Evolutionary conservation across 495 filamentous ascomycete genomes (phyloP).

Genomic region (Staphylotrichum tortipilum): DNA sequence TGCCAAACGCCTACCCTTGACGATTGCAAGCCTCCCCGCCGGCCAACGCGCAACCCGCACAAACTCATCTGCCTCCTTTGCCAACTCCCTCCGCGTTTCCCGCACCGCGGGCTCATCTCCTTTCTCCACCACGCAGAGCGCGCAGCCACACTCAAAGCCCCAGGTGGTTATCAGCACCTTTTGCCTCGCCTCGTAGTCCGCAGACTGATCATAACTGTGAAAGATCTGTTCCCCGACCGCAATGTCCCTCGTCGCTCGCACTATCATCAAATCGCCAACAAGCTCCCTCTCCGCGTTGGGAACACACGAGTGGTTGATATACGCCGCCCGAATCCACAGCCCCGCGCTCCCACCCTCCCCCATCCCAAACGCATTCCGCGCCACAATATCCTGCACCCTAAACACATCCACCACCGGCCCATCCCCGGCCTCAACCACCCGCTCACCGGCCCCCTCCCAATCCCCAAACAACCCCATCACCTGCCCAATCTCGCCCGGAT

Average conservation of each 20-base stretch:
- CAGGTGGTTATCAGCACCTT: neutral
- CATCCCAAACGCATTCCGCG: neutral
- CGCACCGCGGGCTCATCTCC: neutral
- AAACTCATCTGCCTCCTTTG: neutral
- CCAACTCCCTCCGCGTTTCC: neutral
- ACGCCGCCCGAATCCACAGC: neutral
- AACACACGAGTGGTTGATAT: neutral
- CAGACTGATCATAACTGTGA: neutral
- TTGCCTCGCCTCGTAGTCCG: neutral
- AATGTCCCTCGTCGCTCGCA: neutral
- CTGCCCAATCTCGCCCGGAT: neutral
- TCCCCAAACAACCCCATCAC: neutral
- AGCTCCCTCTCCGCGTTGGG: neutral
- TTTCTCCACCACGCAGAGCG: neutral
- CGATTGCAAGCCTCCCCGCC: neutral
- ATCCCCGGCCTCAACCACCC: neutral
- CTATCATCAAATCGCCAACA: neutral
- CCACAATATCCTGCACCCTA: slow-evolving; percentile 1
- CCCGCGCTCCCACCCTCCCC: neutral
- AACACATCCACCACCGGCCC: neutral
- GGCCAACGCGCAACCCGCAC: neutral
- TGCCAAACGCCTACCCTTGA: neutral
- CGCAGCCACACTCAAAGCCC: neutral
- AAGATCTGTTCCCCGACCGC: neutral
- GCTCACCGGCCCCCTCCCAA: neutral